Percentiles rank a stretch among this genome's conserved stretches.
These are phyloP conservation scores for Saccharomyces paradoxus DNA, from an alignment of 805 yeast species.

Conservation along the genomic window DNA sequence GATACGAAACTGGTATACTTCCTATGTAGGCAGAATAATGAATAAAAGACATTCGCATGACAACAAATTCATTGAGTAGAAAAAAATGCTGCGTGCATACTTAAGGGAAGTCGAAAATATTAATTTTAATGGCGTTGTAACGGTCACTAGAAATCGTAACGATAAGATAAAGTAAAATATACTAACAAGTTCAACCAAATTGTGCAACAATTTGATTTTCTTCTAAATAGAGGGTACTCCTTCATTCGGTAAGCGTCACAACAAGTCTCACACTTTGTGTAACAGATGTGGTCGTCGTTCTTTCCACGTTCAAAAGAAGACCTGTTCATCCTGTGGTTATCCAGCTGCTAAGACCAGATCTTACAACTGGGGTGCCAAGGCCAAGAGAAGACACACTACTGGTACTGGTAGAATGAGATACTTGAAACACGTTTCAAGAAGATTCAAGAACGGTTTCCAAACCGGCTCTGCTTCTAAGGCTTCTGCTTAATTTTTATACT, in stretches of 20 bases:
- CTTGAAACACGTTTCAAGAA: conserved; percentile 94
- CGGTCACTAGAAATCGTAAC: not conserved
- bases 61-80: not conserved
- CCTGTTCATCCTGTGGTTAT: conserved; percentile 98
- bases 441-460: conserved; percentile 99
- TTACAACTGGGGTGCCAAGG: conserved; percentile 98
- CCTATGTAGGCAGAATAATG: not conserved
- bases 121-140: not conserved
- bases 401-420: conserved; percentile 99
- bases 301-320: conserved; percentile 98
- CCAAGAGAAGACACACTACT: conserved; percentile 98
- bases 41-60: not conserved
- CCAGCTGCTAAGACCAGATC: conserved; percentile 99
- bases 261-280: conserved; percentile 98
- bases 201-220: conserved; percentile 9
- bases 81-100: not conserved
- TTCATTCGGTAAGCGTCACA: conserved; percentile 99
- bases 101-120: not conserved
- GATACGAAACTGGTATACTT: not conserved
- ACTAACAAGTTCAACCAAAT: conserved; percentile 26
- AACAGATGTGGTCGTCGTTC: conserved; percentile 98
- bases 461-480: conserved; percentile 50
- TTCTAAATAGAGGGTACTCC: conserved; percentile 87
- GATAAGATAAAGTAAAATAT: conserved; percentile 4
- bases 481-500: conserved; percentile 42